phyloP scores from a whole-genome alignment of 352 stramenopile species.

The Pythium oligandrum region DNA sequence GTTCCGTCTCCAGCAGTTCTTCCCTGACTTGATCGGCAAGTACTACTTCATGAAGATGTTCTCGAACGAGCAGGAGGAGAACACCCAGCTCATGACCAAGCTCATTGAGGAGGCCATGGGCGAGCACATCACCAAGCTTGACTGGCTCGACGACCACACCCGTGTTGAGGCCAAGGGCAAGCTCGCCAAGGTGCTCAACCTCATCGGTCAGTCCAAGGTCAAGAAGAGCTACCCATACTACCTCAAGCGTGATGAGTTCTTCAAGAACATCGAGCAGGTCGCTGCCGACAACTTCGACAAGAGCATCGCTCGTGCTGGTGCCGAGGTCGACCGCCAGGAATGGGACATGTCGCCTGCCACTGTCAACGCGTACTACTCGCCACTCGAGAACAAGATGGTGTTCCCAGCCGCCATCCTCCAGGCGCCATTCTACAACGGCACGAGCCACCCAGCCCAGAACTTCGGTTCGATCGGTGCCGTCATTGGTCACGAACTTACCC shows the following conservation, averaged over 20 bases:
- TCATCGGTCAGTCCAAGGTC: slow-evolving; percentile 41
- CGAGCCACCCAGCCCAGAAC: slow-evolving; percentile 81
- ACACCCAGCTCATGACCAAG: slow-evolving; percentile 77
- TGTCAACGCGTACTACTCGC: slow-evolving; percentile 87
- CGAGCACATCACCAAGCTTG: slow-evolving; percentile 79
- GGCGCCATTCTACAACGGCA: slow-evolving; percentile 86
- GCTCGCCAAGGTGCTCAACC: slow-evolving; percentile 47
- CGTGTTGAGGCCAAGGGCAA: slow-evolving; percentile 79
- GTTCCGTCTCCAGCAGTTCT: slow-evolving; percentile 18
- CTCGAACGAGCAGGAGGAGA: slow-evolving; percentile 64
- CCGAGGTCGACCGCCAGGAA: slow-evolving; percentile 40
- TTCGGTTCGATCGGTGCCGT: slow-evolving; percentile 91
- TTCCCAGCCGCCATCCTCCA: slow-evolving; percentile 94
- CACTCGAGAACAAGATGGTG: slow-evolving; percentile 86
- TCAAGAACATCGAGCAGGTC: slow-evolving; percentile 52
- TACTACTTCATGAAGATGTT: slow-evolving; percentile 88
- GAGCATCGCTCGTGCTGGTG: slow-evolving; percentile 26
- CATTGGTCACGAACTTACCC: slow-evolving; percentile 93
- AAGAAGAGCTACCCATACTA: slow-evolving; percentile 35
- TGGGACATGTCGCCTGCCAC: slow-evolving; percentile 89
- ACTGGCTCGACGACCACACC: slow-evolving; percentile 89
- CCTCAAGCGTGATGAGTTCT: slow-evolving; percentile 34
- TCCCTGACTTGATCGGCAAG: slow-evolving; percentile 68
- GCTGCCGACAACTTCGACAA: slow-evolving; percentile 26
- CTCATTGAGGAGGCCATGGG: slow-evolving; percentile 79